A percentile compares a stretch with the other conserved stretches of the same genome.
Conservation (phyloP, 116 monocot species). For the Thalassia testudinum region DNA sequence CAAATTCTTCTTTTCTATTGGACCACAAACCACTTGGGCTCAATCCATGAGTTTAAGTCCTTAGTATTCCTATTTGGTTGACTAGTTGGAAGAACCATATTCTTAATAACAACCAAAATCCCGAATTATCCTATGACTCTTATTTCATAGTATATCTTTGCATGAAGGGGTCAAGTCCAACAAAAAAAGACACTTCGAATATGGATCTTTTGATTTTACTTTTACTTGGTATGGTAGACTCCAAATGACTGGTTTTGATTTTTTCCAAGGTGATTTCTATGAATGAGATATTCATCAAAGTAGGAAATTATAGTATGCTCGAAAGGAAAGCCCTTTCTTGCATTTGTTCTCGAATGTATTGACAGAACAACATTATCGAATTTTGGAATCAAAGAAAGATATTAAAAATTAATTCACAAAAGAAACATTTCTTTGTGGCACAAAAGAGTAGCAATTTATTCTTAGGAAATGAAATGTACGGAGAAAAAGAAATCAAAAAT, state of each 20-base stretch:
- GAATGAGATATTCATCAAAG: not conserved
- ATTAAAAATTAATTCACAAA: not conserved
- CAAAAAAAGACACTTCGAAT: conserved; percentile 1
- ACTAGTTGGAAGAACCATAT: too few relatives aligned
- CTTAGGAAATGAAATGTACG: not conserved
- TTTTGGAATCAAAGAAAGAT: conserved; percentile 3
- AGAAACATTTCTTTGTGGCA: not conserved
- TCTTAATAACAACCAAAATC: not conserved
- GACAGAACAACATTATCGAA: not conserved
- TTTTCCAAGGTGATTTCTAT: not conserved
- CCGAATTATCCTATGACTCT: not conserved
- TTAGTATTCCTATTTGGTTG: not conserved
- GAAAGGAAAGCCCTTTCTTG: conserved; percentile 1
- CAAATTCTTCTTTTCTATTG: conserved; percentile 4
- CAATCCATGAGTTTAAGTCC: not conserved
- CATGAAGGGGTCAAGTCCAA: not conserved
- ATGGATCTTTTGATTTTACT: not conserved
- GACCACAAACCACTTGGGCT: not conserved
- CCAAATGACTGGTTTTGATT: not conserved
- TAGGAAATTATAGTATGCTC: not conserved
- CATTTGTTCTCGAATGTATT: not conserved
- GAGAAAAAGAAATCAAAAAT: not conserved
- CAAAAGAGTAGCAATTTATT: not conserved
- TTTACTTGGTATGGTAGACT: too few relatives aligned
- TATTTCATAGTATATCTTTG: not conserved